Evolutionary conservation across 2,329 filamentous ascomycete genomes (phyloP), one percentile per base, ranked within the genome.

Genomic region (Akanthomyces muscarius): DNA sequence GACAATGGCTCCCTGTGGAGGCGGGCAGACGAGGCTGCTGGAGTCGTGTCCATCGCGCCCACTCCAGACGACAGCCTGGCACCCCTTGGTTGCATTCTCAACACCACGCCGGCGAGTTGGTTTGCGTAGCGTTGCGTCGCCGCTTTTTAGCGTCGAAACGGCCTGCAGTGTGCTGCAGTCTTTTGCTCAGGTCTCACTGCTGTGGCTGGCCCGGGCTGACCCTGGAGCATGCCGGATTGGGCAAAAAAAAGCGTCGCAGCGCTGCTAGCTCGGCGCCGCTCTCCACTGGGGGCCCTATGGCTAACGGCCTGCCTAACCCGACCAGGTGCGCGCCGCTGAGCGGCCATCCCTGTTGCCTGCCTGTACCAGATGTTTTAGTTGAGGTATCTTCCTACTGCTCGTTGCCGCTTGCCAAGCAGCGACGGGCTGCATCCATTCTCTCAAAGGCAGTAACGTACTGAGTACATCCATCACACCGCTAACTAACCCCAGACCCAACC

Each of bases 1-100:
- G 47, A 60, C 47, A 60, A 45, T 38, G 48, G 57, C 47, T 52
- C 48, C n/a, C 23, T 52, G 57, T 60, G 57, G 57, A 52, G 47
- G 47, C 57, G 10, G 45, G 30, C 45, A 41, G 44, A 59, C 56
- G 21, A 59, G 56, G 56, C 56, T 59, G 52, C 36, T 41, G 52
- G 52, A 14, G 50, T 53, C 30, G 50, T 38, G n/a, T 38, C 50
- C 50, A 53, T 36, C n/a, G 13, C 18, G 33, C 56, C 56, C 56
- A 48, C 56, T 41, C 30, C 56, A 50, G 21, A 38, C 45, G 56
- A 59, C 45, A 41, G 50, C 50, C 50, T 38, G 48, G 14, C 42
- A 44, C 18, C 18, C 42, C 28, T 30, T 4, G 38, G 45, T 21
- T 52, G 50, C 11, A 23, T 38, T 14, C 18, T 52, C 30, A 36